Evolutionary conservation across 2,329 filamentous ascomycete species (phyloP), one percentile per base, ranked within the genome.

Genomic region (Geosmithia putterillii): DNA sequence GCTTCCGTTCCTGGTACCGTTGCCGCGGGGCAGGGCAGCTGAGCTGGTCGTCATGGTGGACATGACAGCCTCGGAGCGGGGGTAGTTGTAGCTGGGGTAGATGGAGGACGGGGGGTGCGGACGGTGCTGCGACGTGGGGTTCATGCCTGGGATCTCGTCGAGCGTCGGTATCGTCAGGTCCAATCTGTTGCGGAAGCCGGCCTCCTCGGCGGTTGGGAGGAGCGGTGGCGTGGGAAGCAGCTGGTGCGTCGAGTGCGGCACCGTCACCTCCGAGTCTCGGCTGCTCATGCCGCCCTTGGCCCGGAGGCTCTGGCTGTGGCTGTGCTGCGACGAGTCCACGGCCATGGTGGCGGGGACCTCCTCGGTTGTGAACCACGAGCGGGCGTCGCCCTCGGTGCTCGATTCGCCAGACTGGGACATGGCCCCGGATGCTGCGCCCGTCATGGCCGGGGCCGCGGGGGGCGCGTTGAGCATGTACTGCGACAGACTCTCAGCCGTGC

Each of bases 321-420:
- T 9, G 10, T 4, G 45, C 9, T 48, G 42, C 0, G 59, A 57
- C 17, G 55, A 45, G 36, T 56, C 51, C 14, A 51, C 51, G 19
- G 50, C 47, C 18, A 47, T 51, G n/a, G n/a, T n/a, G n/a, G n/a
- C n/a, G n/a, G n/a, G n/a, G n/a, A n/a, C n/a, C 14, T 40, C 50
- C 14, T 60, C 61, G 17, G 63, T 53, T 1, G 61, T 64, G 7
- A 61, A 47, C 61, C 61, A 64, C 2, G 61, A 63, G 34, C 52
- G 51, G 37, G 58, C 50, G 14, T 51, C 52, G 8, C 54, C 57
- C 2, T 54, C 53, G 18, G 50, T 52, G 17, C 40, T 44, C 3
- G 51, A 46, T 21, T 42, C 49, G 44, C 49, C 55, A 4, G 46
- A 35, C 42, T 50, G 52, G 19, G 49, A 46, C 28, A 49, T 47